phyloP scores from a whole-genome alignment of 2,329 filamentous ascomycete genomes.

The Gremmenia infestans region DNA sequence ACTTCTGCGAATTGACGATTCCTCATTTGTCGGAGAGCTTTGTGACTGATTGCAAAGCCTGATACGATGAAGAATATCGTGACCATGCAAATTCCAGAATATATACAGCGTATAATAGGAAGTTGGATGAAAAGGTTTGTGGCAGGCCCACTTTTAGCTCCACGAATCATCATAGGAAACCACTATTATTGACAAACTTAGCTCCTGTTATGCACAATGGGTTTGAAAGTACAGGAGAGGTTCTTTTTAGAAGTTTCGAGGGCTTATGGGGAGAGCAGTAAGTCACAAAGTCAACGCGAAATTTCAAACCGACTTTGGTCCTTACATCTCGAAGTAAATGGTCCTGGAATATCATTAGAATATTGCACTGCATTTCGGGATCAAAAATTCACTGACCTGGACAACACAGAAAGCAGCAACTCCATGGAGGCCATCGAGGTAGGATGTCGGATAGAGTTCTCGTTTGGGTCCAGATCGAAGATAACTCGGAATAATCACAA shows the following conservation, averaged over 20 bases:
- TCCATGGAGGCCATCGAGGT: conserved; percentile 43
- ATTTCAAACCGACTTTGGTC: neutral
- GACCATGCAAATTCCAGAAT: conserved; percentile 38
- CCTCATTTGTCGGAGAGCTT: conserved; percentile 33
- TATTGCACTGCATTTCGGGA: neutral
- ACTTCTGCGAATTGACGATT: conserved; percentile 30
- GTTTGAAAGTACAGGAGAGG: neutral
- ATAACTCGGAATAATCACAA: conserved; percentile 1
- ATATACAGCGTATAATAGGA: neutral
- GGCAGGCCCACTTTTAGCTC: neutral
- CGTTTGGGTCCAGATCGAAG: neutral
- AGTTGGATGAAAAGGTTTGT: neutral
- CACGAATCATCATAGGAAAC: neutral
- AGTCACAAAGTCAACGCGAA: neutral
- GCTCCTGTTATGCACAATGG: neutral
- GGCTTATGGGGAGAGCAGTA: too few species aligned
- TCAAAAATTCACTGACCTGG: neutral
- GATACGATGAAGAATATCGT: conserved; percentile 46
- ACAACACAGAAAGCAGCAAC: conserved; percentile 42
- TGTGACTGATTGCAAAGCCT: conserved; percentile 40
- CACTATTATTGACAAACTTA: neutral
- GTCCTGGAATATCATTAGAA: neutral
- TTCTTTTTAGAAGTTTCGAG: too few species aligned
- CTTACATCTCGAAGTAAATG: neutral
- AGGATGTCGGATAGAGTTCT: conserved; percentile 28